Evolutionary conservation across 2,329 filamentous ascomycete genomes (phyloP), one percentile per base, ranked within the genome.

Genomic region (Hyphodiscus sp.): DNA sequence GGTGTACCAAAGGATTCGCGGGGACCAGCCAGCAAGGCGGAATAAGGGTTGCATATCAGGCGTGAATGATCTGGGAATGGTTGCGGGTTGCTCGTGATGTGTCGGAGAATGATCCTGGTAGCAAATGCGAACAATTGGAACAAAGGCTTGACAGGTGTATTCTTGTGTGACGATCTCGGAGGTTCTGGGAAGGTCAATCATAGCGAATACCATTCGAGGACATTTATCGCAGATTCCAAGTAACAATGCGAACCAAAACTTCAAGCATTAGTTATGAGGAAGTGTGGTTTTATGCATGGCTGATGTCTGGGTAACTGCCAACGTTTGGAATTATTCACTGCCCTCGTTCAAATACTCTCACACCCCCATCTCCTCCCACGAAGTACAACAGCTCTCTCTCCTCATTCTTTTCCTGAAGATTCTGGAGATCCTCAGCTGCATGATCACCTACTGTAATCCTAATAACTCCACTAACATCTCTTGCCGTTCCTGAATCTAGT

Each of bases 391-490:
- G 79, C 71, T 96, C 92, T 57, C 76, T 82, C 62, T 88, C 78
- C 59, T 78, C 77, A 1, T 73, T 63, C 20, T 57, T 62, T 20
- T 54, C 47, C n/a, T 53, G 53, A 16, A 73, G 74, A 29, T 65
- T 64, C 10, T 58, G 54, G 49, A 57, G 63, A 23, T 55, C 56
- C 43, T 61, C 65, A 20, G 65, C 67, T 20, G 16, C 69, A 18
- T 53, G 45, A 15, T 63, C 73, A 2, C 84, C 84, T 45, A 77
- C 76, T 18, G 87, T 91, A 48, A 94, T 76, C 60, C 91, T 80
- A 58, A 96, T 65, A 44, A 96, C 90, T 2, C 92, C 92, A 71
- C 89, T 95, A 30, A 97, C 89, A 70, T 96, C 92, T 67, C 80
- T 85, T 58, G 92, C 91, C n/a, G 85, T 84, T 0, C 92, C 92